phyloP scores from a whole-genome alignment of 1,284 basidiomycete species.

The Pascua guehoae region DNA sequence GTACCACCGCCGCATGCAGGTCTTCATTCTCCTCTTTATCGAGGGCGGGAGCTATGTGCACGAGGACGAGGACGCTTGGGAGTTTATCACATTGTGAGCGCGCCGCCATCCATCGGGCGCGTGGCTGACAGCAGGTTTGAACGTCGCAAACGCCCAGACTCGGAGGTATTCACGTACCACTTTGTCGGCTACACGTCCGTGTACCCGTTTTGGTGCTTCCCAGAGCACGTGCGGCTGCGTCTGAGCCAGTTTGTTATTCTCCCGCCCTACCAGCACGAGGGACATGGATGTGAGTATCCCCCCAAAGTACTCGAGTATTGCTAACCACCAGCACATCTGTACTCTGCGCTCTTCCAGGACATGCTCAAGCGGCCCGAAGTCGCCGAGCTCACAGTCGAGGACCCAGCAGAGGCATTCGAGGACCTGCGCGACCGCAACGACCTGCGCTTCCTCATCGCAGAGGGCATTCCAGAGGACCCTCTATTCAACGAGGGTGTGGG shows the following conservation, averaged over 20 bases:
- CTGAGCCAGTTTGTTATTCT: slow-evolving; percentile 93
- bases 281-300: slow-evolving; percentile 74
- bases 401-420: slow-evolving; percentile 72
- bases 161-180: slow-evolving; percentile 64
- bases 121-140: slow-evolving; percentile 62
- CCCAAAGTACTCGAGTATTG: not conserved
- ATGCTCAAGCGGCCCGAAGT: slow-evolving; percentile 65
- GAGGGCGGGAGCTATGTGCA: slow-evolving; percentile 90
- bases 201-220: slow-evolving; percentile 91
- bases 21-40: slow-evolving; percentile 91
- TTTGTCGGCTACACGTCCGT: slow-evolving; percentile 88
- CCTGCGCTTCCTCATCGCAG: slow-evolving; percentile 63
- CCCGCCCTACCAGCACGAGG: slow-evolving; percentile 82
- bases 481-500: slow-evolving; percentile 35
- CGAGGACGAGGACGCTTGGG: slow-evolving; percentile 83
- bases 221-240: slow-evolving; percentile 76
- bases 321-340: slow-evolving; percentile 68
- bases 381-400: slow-evolving; percentile 90
- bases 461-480: slow-evolving; percentile 35
- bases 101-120: slow-evolving; percentile 6
- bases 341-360: slow-evolving; percentile 78
- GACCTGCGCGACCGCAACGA: slow-evolving; percentile 91
- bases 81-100: slow-evolving; percentile 73
- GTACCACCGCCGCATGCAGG: slow-evolving; percentile 89
- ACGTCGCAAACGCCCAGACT: slow-evolving; percentile 60